phyloP scores from a whole-genome alignment of 2,329 filamentous ascomycete genomes.

The Diplocarpon mali region DNA sequence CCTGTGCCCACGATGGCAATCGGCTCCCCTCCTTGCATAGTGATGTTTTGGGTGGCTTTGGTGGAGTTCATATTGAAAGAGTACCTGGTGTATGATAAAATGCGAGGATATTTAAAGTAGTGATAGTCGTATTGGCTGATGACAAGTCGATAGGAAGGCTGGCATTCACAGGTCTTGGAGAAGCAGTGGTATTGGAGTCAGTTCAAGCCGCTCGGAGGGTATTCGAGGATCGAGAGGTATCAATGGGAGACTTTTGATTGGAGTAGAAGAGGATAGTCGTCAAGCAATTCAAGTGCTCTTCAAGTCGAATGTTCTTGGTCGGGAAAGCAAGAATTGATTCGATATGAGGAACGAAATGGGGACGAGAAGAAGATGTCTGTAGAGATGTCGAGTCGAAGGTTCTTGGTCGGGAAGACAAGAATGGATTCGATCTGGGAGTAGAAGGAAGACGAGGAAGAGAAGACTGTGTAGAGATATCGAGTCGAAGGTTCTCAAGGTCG shows the following conservation, averaged over 20 bases:
- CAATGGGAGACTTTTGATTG: not conserved
- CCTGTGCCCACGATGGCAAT: conserved; percentile 31
- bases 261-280: not conserved
- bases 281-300: not conserved
- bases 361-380: not conserved
- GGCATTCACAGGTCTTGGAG: conserved; percentile 1
- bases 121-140: not conserved
- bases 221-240: conserved; percentile 2
- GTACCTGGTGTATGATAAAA: not conserved
- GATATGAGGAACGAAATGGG: not conserved
- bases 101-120: not conserved
- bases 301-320: conserved; percentile 3
- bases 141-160: not conserved
- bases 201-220: too few relatives aligned
- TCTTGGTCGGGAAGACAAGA: conserved; percentile 3
- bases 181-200: not conserved
- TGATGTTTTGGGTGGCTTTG: conserved; percentile 1
- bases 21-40: conserved; percentile 9
- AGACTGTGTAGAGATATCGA: conserved; percentile 2
- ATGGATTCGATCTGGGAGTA: not conserved
- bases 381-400: conserved; percentile 1
- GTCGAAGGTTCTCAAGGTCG: conserved; percentile 8
- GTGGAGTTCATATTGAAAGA: conserved; percentile 5
- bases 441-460: not conserved
- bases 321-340: conserved; percentile 2